Evolutionary conservation across 306 rosid species (phyloP).

Genomic region (Quercus engelmannii): DNA sequence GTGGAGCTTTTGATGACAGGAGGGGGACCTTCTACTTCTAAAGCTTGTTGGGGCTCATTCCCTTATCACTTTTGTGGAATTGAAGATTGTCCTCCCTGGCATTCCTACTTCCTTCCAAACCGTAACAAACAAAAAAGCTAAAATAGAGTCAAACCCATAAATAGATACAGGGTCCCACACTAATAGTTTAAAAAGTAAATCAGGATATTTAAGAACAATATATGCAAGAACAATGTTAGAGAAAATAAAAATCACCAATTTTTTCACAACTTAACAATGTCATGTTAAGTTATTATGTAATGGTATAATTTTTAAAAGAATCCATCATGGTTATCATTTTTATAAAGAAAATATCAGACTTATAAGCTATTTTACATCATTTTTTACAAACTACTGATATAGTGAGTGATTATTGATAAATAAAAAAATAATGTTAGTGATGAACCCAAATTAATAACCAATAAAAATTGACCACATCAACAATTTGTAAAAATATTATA

Average conservation of each 20-base stretch:
- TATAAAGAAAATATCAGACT: no score
- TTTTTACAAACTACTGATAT: no score
- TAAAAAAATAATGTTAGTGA: neutral
- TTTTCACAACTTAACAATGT: no score
- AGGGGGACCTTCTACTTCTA: conserved; percentile 68
- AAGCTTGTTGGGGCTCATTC: conserved; percentile 30
- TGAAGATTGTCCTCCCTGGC: conserved; percentile 40
- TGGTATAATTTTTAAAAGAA: no score
- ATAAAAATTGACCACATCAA: neutral
- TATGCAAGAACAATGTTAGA: no score
- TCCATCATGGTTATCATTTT: no score
- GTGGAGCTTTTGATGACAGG: conserved; percentile 50
- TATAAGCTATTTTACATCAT: no score
- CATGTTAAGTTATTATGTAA: no score
- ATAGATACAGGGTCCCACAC: neutral
- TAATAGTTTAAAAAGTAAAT: neutral
- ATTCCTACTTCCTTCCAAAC: conserved; percentile 17
- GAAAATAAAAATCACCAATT: no score
- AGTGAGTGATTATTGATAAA: no score
- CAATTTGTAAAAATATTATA: no score
- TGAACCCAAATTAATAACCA: neutral
- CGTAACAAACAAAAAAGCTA: conserved; percentile 11
- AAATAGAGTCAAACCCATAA: neutral
- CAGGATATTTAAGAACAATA: neutral
- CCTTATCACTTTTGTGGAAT: conserved; percentile 46